These are phyloP conservation scores for Plenodomus biglobosus DNA, from an alignment of 2,329 filamentous ascomycete species.

Conservation along the genomic window DNA sequence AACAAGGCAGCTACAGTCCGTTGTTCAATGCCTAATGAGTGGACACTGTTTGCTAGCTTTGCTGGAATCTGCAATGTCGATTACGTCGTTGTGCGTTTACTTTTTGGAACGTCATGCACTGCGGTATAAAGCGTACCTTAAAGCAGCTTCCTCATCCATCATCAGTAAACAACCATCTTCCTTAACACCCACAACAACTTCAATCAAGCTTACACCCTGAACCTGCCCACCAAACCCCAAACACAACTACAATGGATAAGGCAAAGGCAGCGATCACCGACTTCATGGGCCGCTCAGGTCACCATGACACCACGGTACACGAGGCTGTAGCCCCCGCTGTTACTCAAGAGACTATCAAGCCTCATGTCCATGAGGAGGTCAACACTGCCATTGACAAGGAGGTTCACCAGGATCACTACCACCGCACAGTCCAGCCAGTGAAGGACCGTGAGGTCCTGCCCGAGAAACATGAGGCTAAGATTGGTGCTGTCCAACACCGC, in stretches of 20 bases:
- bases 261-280: conserved; percentile 63
- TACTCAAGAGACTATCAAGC: conserved; percentile 61
- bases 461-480: conserved; percentile 64
- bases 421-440: conserved; percentile 69
- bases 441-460: conserved; percentile 57
- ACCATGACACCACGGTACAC: conserved; percentile 71
- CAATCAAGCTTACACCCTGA: conserved; percentile 2
- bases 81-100: conserved; percentile 29
- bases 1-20: conserved; percentile 3
- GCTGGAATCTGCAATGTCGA: conserved; percentile 12
- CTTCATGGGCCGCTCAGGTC: conserved; percentile 62
- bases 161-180: conserved; percentile 14
- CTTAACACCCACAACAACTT: conserved; percentile 1
- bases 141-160: conserved; percentile 12
- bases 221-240: not conserved
- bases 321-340: conserved; percentile 64
- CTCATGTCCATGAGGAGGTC: conserved; percentile 63
- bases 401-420: conserved; percentile 71
- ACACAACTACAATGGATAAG: conserved; percentile 55
- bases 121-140: conserved; percentile 24
- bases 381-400: conserved; percentile 67
- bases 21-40: conserved; percentile 6
- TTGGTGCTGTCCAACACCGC: conserved; percentile 61
- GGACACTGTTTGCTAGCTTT: not conserved
- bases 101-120: not conserved